Evolutionary conservation across 2,329 filamentous ascomycete genomes (phyloP).

Genomic region (Colletotrichum scovillei): DNA sequence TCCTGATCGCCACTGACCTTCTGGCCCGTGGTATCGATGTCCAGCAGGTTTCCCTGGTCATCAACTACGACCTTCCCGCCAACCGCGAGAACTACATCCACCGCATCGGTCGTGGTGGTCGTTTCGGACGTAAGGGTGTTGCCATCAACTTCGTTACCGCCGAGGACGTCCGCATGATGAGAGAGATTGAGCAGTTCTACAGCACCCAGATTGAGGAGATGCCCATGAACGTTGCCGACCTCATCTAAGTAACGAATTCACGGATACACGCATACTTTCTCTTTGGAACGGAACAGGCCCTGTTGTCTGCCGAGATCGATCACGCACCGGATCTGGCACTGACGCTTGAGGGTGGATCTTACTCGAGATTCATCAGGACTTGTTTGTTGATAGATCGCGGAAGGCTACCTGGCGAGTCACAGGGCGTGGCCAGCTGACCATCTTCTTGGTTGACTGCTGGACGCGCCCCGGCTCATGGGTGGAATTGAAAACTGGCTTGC

Average conservation of each 20-base stretch:
- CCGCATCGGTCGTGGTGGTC: conserved; percentile 98
- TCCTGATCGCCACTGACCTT: conserved; percentile 97
- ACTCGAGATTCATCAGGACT: conserved; percentile 36
- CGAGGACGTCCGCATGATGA: conserved; percentile 99
- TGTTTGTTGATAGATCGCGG: conserved; percentile 38
- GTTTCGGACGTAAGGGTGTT: conserved; percentile 99
- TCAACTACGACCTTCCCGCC: conserved; percentile 99
- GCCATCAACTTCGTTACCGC: conserved; percentile 99
- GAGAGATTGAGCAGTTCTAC: conserved; percentile 99
- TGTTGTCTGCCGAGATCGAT: conserved; percentile 28
- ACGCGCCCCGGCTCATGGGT: conserved; percentile 36
- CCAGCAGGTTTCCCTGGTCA: conserved; percentile 98
- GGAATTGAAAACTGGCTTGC: conserved; percentile 38
- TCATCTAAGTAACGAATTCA: conserved; percentile 66
- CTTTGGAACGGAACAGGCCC: conserved; percentile 33
- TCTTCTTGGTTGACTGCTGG: conserved; percentile 20
- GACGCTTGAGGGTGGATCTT: conserved; percentile 24
- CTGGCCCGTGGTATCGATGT: conserved; percentile 99
- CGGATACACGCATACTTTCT: conserved; percentile 32
- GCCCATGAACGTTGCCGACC: conserved; percentile 92
- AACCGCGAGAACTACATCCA: conserved; percentile 99
- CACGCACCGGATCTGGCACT: conserved; percentile 36
- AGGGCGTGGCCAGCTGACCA: conserved; percentile 32
- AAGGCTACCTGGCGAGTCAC: conserved; percentile 37
- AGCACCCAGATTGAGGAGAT: conserved; percentile 99